Percentiles rank a stretch among this genome's conserved stretches.
phyloP scores from a whole-genome alignment of 2,329 filamentous ascomycete genomes.

The Scytalidium lignicola region DNA sequence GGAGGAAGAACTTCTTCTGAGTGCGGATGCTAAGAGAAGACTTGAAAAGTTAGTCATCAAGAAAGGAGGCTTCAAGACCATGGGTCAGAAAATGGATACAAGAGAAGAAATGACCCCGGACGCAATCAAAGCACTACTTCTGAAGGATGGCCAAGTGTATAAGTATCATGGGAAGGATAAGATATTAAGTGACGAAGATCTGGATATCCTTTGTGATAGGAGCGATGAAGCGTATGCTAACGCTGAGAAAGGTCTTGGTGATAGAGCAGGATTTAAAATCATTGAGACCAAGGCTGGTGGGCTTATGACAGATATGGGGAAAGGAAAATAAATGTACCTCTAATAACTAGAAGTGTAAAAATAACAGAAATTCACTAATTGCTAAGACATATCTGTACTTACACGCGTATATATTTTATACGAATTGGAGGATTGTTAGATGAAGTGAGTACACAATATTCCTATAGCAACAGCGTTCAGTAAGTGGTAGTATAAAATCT shows the following conservation, averaged over 20 bases:
- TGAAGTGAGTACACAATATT: no score
- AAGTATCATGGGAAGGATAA: conserved; percentile 53
- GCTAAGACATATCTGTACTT: background rate
- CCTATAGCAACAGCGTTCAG: no score
- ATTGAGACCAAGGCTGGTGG: conserved; percentile 67
- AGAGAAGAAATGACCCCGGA: conserved; percentile 50
- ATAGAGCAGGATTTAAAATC: conserved; percentile 66
- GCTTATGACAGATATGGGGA: conserved; percentile 20
- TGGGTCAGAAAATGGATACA: conserved; percentile 57
- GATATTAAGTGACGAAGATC: conserved; percentile 69
- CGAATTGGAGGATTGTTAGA: no score
- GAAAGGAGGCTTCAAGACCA: conserved; percentile 76
- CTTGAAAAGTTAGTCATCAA: conserved; percentile 94
- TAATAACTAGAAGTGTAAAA: background rate
- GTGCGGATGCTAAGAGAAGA: conserved; percentile 84
- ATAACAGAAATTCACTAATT: background rate
- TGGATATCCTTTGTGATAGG: conserved; percentile 72
- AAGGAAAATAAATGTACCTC: background rate
- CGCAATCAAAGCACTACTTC: conserved; percentile 54
- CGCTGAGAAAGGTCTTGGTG: conserved; percentile 74
- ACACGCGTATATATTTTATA: background rate
- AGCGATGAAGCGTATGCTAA: conserved; percentile 58
- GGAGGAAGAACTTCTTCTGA: conserved; percentile 79
- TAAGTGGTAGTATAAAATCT: no score
- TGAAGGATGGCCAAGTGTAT: conserved; percentile 68